phyloP scores from a whole-genome alignment of 495 filamentous ascomycete species.

The Poronia punctata region DNA sequence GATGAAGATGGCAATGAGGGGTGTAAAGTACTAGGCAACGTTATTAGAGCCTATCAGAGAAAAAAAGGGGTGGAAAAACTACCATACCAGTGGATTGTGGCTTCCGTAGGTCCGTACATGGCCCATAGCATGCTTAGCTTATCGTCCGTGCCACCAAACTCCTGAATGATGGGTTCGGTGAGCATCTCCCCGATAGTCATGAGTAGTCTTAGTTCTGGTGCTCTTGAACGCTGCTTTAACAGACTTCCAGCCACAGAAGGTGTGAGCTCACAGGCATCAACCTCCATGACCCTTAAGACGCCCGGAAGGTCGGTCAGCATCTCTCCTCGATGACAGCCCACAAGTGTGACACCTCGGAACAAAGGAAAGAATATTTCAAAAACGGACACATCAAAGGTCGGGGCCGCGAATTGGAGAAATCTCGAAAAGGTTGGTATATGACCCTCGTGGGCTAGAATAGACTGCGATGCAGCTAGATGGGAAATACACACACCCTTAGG shows the following conservation, averaged over 20 bases:
- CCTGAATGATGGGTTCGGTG: constrained; percentile 59
- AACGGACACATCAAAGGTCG: constrained; percentile 82
- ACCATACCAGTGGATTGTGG: constrained; percentile 60
- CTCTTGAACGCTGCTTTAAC: constrained; percentile 51
- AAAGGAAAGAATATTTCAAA: constrained; percentile 86
- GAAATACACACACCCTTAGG: constrained; percentile 80
- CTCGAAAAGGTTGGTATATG: constrained; percentile 65
- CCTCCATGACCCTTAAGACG: constrained; percentile 53
- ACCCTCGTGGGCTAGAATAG: constrained; percentile 66
- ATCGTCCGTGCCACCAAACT: constrained; percentile 53
- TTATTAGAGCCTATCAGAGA: not conserved
- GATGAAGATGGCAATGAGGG: constrained; percentile 28
- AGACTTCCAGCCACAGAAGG: constrained; percentile 71
- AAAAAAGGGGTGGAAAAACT: too few species aligned
- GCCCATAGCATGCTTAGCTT: constrained; percentile 56
- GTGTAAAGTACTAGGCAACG: constrained; percentile 32
- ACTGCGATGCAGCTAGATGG: constrained; percentile 69
- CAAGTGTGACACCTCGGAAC: constrained; percentile 60
- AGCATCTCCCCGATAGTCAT: constrained; percentile 88
- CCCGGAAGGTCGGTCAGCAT: constrained; percentile 65
- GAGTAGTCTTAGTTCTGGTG: constrained; percentile 55
- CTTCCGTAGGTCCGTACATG: constrained; percentile 87
- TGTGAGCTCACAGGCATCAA: constrained; percentile 77
- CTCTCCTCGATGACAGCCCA: constrained; percentile 54
- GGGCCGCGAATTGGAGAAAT: constrained; percentile 81